Evolutionary conservation across 139 green algal genomes (phyloP), one percentile per base, ranked within the genome.

Genomic region (Coccomyxa sp.): DNA sequence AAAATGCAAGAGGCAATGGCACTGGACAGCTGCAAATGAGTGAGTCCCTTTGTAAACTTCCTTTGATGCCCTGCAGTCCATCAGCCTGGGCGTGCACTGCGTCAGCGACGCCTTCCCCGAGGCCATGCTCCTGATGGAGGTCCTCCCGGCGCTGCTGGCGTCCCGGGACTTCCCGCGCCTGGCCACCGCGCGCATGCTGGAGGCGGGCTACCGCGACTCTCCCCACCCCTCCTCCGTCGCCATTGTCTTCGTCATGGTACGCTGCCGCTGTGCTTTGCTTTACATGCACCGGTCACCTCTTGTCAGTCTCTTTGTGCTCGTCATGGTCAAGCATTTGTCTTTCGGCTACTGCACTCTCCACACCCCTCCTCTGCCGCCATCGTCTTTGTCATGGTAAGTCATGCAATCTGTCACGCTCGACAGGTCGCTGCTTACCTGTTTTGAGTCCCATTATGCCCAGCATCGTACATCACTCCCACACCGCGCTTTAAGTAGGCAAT

Each of bases 201-300:
- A 96, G 75, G 84, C 88, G 1, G 92, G 92, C 36, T 97, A 91
- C 83, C 78, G 90, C 3, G 90, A 96, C 58, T 86, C 90, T 0
- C 92, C 92, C 37, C 76, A 78, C 37, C 81, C 84, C 7, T 73
- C 81, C 22, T 73, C 87, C 31, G 87, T 97, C 79, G 80, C 90
- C 7, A 91, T 97, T 70, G 86, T 93, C 33, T 95, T 94, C 70
- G 79, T 88, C 54, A 94, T 93, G 89, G 91, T 93, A 14, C 3
- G 16, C 8, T n/a, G n/a, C n/a, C n/a, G n/a, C n/a, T n/a, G n/a
- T n/a, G n/a, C n/a, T n/a, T 68, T 22, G 22, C 54, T 68, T n/a
- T n/a, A 68, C 18, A 16, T 68, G 54, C 54, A 68, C 16, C 54
- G 54, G 54, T n/a, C n/a, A n/a, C n/a, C n/a, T n/a, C n/a, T n/a